Base-by-base conservation (phyloP, 306 rosid species). In the Fragaria vesca region DNA sequence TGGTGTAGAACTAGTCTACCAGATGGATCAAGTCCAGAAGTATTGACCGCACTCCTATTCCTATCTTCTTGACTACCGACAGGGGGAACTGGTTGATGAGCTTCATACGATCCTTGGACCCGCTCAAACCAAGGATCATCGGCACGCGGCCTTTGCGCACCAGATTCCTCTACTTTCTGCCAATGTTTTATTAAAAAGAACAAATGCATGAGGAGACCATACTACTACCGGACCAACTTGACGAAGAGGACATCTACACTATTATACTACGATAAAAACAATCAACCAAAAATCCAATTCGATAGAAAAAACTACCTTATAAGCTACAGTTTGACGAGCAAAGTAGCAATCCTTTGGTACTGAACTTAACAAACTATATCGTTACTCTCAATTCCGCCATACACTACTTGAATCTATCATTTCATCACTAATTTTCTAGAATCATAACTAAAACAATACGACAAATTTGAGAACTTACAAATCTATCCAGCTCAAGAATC, bases 131-230 rank as follows among this genome's bases (percentile, higher is more conserved):
- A 89, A 12, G 76, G 79, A 66, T 70, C 89, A 69, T 60, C 85
- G 16, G 84, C 77, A 62, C 3, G 85, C 62, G 83, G 62, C 72
- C 86, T 82, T 79, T 47, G 87, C 46, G 83, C 86, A 67, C 61
- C 61, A 47, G 95, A 77, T 57, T 82, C 97, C 54, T 80, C 86
- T 74, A 82, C 81, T 83, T 85, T 91, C 98, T 94, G 89, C 84
- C 73, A 76, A 85, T 54, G 26, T 51, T 2, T 32, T 34, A 62
- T 50, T 48, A 4, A 47, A 43, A 26, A 17, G 6, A 43, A 51
- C 47, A 24, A 21, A 12, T 46, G 36, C 1, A 74, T 30, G 38
- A 28, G 17, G 42, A 20, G 13, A 16, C 45, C 60, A 48, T 28
- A 18, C 50, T 62, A 62, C 13, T 28, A 28, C 9, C 12, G 1